A percentile compares a stretch with the other conserved stretches of the same genome.
These are phyloP conservation scores for Paulinella micropora DNA, from an alignment of 78 protist species.

Conservation along the genomic window DNA sequence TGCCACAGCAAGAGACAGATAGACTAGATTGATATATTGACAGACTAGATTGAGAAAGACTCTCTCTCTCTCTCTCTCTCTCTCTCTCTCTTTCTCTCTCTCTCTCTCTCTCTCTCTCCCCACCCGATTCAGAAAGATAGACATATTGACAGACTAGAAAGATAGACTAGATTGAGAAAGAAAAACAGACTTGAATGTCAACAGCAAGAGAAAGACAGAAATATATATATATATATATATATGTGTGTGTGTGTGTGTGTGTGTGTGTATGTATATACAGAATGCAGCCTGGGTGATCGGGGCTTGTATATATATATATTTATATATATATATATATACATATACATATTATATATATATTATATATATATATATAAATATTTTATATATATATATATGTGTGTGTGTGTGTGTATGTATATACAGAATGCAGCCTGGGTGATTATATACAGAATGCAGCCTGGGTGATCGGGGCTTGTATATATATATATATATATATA, in stretches of 20 bases:
- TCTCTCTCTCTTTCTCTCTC: too few relatives aligned
- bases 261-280: not conserved
- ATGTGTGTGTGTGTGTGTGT: not conserved
- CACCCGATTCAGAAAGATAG: too few relatives aligned
- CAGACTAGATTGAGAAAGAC: too few relatives aligned
- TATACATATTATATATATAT: not conserved
- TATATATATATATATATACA: not conserved
- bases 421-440: not conserved
- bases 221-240: not conserved
- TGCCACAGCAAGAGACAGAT: too few relatives aligned
- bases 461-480: not conserved
- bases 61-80: too few relatives aligned
- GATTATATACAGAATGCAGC: not conserved
- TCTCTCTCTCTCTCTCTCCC: too few relatives aligned
- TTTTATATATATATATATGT: not conserved
- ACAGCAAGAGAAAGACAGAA: too few relatives aligned
- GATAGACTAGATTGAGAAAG: too few relatives aligned
- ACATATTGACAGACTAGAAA: too few relatives aligned
- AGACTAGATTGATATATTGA: too few relatives aligned
- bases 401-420: not conserved
- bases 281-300: too few relatives aligned
- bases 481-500: not conserved
- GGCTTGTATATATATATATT: not conserved
- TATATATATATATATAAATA: not conserved
- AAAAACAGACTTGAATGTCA: too few relatives aligned